phyloP scores from a whole-genome alignment of 108 stramenopile species.

The Fragilaria radians region DNA sequence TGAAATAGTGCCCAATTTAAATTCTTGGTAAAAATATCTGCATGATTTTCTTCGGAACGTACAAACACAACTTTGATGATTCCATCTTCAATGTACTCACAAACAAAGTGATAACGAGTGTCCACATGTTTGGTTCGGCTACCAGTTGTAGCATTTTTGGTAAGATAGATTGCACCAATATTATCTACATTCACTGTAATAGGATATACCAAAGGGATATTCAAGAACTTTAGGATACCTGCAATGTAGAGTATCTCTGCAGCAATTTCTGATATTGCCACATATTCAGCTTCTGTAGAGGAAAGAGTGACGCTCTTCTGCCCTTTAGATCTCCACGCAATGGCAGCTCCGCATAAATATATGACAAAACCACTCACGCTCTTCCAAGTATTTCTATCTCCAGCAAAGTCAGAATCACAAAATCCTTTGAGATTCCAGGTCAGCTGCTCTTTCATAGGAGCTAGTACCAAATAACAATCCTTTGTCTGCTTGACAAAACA shows the following conservation, averaged over 20 bases:
- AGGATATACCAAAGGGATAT: constrained; percentile 11
- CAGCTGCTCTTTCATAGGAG: too few species aligned
- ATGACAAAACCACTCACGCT: constrained; percentile 21
- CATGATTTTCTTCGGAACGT: too few species aligned
- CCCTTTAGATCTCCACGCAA: constrained; percentile 14
- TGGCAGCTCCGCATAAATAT: constrained; percentile 19
- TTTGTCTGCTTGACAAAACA: too few species aligned
- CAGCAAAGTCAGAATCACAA: constrained; percentile 27
- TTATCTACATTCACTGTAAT: constrained; percentile 14
- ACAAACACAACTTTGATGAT: too few species aligned
- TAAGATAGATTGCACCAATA: constrained; percentile 12
- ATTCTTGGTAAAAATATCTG: too few species aligned
- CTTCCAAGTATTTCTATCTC: constrained; percentile 13
- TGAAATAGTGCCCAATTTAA: too few species aligned
- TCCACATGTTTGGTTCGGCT: constrained; percentile 17
- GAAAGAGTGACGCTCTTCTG: constrained; percentile 17
- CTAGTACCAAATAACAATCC: too few species aligned
- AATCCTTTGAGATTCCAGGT: constrained; percentile 2
- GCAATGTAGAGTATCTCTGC: constrained; percentile 17
- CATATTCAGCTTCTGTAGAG: constrained; percentile 22
- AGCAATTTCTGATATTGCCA: constrained; percentile 14
- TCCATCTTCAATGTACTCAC: too few species aligned
- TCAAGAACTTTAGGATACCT: constrained; percentile 16
- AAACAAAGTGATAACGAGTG: too few species aligned
- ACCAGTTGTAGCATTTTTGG: constrained; percentile 10